Percentiles rank a stretch among this genome's conserved stretches.
phyloP scores from a whole-genome alignment of 257 asterid species.

The Lantana camara region DNA sequence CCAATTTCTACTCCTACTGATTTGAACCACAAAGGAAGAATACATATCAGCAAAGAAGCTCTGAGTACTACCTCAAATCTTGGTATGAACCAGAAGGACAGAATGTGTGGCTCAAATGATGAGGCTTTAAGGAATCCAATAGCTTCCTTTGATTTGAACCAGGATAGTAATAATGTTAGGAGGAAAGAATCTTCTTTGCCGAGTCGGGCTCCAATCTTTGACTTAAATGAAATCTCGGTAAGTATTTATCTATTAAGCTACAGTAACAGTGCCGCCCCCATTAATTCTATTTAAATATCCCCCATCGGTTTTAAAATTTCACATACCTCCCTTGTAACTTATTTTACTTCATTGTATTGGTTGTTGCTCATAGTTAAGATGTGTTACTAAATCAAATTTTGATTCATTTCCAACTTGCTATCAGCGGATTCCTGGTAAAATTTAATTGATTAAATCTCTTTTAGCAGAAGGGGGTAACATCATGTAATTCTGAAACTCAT shows the following conservation, averaged over 20 bases:
- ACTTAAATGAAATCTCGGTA: conserved; percentile 87
- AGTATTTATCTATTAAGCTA: conserved; percentile 1
- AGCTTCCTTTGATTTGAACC: conserved; percentile 60
- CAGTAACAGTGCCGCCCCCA: no score
- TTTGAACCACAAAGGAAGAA: conserved; percentile 41
- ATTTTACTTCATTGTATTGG: no score
- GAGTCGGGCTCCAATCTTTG: conserved; percentile 70
- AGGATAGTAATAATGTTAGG: conserved; percentile 30
- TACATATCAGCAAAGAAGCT: conserved; percentile 37
- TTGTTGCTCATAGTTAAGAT: no score
- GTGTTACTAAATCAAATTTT: no score
- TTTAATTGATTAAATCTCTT: no score
- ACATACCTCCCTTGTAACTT: no score
- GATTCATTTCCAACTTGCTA: no score
- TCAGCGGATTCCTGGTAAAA: no score
- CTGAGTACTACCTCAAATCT: conserved; percentile 10
- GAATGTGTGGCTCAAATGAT: conserved; percentile 39
- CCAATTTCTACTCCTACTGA: conserved; percentile 30
- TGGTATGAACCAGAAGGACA: conserved; percentile 47
- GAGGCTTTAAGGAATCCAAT: conserved; percentile 24
- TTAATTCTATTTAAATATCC: no score
- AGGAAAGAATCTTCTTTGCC: conserved; percentile 48
- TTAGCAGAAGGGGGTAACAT: no score
- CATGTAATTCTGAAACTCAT: no score
- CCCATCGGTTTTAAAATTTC: no score